Evolutionary conservation across 768 basidiomycete species (phyloP).

Genomic region (Rhodosporidiobolus sp.): DNA sequence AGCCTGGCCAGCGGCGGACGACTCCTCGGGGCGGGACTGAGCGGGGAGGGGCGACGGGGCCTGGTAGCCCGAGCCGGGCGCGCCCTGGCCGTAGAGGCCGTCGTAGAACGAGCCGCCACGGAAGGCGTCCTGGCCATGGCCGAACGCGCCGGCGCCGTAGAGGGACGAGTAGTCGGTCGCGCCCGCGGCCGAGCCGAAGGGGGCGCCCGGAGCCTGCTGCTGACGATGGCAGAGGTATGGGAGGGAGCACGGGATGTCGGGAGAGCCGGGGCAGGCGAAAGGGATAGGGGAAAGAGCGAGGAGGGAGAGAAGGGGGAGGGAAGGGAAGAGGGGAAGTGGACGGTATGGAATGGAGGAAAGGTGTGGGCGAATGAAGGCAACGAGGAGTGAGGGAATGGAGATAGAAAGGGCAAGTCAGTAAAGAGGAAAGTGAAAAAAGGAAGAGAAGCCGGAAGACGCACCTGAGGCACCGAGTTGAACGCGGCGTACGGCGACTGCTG

Average conservation of each 20-base stretch:
- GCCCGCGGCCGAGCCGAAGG: slow-evolving; percentile 25
- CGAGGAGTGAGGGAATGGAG: neutral
- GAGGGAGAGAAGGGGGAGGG: neutral
- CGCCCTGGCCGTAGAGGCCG: slow-evolving; percentile 26
- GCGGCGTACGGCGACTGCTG: slow-evolving; percentile 30
- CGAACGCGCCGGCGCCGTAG: slow-evolving; percentile 24
- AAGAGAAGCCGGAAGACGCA: neutral
- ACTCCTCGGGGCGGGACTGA: slow-evolving; percentile 26
- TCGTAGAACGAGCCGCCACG: slow-evolving; percentile 32
- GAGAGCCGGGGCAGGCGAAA: neutral
- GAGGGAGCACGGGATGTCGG: no score
- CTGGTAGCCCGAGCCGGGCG: slow-evolving; percentile 33
- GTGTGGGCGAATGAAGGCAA: no score
- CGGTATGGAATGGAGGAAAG: no score
- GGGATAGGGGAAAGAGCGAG: no score
- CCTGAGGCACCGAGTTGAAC: slow-evolving; percentile 37
- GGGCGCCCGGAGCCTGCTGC: slow-evolving; percentile 26
- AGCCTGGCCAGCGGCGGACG: slow-evolving; percentile 21
- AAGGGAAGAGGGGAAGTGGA: neutral
- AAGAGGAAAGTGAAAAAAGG: neutral
- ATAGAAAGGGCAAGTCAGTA: no score
- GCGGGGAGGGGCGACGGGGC: slow-evolving; percentile 31
- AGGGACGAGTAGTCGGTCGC: slow-evolving; percentile 40
- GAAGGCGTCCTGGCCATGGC: slow-evolving; percentile 31
- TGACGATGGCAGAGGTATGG: no score